A percentile compares a stretch with the other conserved stretches of the same genome.
Evolutionary conservation across 2,329 filamentous ascomycete species (phyloP).

Genomic region (Chaetomium globosum): DNA sequence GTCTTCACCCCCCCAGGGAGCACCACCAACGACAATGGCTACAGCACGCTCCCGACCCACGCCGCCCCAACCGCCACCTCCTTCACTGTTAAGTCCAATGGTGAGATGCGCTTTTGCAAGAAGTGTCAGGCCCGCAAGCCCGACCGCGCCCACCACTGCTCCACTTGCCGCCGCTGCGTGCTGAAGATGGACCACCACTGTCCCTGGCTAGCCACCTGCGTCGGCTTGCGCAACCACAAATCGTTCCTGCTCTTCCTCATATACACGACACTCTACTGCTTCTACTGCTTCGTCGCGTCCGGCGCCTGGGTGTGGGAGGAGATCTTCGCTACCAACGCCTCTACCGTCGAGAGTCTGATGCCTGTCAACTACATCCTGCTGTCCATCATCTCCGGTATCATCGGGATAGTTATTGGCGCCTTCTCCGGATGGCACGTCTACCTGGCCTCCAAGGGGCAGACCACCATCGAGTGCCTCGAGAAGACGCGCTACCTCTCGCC

Average conservation of each 20-base stretch:
- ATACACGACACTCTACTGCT: conserved; percentile 85
- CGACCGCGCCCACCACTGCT: conserved; percentile 95
- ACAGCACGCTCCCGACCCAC: conserved; percentile 79
- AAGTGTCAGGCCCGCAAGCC: conserved; percentile 95
- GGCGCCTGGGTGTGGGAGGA: conserved; percentile 83
- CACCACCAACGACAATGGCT: conserved; percentile 66
- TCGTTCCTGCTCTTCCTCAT: conserved; percentile 89
- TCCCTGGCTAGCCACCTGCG: conserved; percentile 94
- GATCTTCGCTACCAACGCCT: conserved; percentile 66
- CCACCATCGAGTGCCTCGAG: conserved; percentile 94
- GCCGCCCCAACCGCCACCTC: conserved; percentile 67
- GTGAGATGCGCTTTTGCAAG: conserved; percentile 88
- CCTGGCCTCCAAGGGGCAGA: conserved; percentile 76
- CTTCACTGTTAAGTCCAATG: conserved; percentile 90
- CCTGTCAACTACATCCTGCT: conserved; percentile 91
- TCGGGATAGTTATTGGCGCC: conserved; percentile 82
- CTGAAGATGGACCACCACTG: conserved; percentile 99
- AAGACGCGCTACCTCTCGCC: conserved; percentile 92
- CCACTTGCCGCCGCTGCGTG: conserved; percentile 88
- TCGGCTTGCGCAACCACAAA: conserved; percentile 94
- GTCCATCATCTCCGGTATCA: conserved; percentile 84
- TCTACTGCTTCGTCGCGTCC: conserved; percentile 76
- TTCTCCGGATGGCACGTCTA: conserved; percentile 93
- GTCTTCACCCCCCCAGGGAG: conserved; percentile 89
- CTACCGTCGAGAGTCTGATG: conserved; percentile 74